Conservation (phyloP, 1,284 basidiomycete genomes). For the Leucoagaricus sp. region DNA sequence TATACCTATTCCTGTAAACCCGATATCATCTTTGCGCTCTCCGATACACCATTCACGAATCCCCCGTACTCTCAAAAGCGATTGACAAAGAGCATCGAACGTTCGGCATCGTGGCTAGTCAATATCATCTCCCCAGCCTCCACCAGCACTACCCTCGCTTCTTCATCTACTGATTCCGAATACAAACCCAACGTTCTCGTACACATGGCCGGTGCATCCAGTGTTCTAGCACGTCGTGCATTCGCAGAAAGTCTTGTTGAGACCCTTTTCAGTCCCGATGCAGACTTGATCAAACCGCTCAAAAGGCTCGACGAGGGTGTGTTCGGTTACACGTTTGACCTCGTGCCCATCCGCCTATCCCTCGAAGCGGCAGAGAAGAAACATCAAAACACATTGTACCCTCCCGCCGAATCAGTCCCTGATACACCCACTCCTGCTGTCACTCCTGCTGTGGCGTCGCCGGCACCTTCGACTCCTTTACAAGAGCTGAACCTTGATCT, state of each 20-base stretch:
- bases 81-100: constrained; percentile 69
- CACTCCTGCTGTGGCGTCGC: not conserved
- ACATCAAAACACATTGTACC: not conserved
- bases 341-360: constrained; percentile 52
- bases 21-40: constrained; percentile 70
- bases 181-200: constrained; percentile 46
- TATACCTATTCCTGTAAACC: constrained; percentile 57
- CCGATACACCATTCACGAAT: constrained; percentile 66
- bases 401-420: not conserved
- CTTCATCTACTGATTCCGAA: constrained; percentile 22
- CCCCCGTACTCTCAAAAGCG: constrained; percentile 73
- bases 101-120: constrained; percentile 63
- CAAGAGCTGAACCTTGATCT: constrained; percentile 10
- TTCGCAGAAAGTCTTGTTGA: constrained; percentile 66
- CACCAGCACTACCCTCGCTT: not conserved
- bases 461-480: constrained; percentile 14
- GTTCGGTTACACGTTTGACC: constrained; percentile 67
- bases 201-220: constrained; percentile 65
- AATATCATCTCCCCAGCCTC: constrained; percentile 39
- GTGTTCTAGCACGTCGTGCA: constrained; percentile 53
- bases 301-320: constrained; percentile 65
- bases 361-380: constrained; percentile 25
- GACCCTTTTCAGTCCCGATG: constrained; percentile 55
- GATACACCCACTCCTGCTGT: not conserved
- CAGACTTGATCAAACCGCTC: constrained; percentile 50